Conservation (phyloP, 345 rosid species). For the Passiflora organensis region DNA sequence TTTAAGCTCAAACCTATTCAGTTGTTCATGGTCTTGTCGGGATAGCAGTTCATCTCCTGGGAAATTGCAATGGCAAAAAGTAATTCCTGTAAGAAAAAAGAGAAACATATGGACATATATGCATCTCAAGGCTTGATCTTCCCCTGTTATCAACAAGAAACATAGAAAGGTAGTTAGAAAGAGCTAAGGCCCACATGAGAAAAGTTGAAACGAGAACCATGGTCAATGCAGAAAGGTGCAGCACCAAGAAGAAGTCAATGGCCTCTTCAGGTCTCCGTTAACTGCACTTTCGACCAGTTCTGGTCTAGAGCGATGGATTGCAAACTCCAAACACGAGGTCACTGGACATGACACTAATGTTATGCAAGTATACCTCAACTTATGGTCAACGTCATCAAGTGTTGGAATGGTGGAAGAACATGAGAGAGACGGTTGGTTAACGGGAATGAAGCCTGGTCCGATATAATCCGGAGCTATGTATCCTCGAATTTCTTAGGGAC, state of each 20-base stretch:
- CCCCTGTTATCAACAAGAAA: too few species aligned
- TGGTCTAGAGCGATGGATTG: too few species aligned
- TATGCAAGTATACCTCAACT: conserved; percentile 17
- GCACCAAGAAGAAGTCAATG: conserved; percentile 19
- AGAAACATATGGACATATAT: too few species aligned
- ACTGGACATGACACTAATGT: conserved; percentile 11
- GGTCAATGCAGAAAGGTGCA: conserved; percentile 16
- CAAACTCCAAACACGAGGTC: too few species aligned
- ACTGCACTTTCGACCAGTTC: conserved; percentile 17
- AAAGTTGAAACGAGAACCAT: background rate
- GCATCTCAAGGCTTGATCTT: too few species aligned
- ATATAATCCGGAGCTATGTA: conserved; percentile 25
- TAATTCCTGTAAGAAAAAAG: too few species aligned
- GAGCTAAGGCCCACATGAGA: background rate
- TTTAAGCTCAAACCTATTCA: background rate
- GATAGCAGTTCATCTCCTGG: too few species aligned
- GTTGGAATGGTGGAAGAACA: too few species aligned
- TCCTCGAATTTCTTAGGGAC: too few species aligned
- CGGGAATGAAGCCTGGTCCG: conserved; percentile 68
- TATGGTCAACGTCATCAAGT: background rate
- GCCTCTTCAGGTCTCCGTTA: conserved; percentile 20
- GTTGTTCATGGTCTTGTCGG: too few species aligned
- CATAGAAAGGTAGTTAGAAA: background rate
- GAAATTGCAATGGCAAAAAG: too few species aligned
- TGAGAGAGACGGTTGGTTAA: conserved; percentile 28